phyloP scores from a whole-genome alignment of 306 rosid species.

The Potentilla sterilis region DNA sequence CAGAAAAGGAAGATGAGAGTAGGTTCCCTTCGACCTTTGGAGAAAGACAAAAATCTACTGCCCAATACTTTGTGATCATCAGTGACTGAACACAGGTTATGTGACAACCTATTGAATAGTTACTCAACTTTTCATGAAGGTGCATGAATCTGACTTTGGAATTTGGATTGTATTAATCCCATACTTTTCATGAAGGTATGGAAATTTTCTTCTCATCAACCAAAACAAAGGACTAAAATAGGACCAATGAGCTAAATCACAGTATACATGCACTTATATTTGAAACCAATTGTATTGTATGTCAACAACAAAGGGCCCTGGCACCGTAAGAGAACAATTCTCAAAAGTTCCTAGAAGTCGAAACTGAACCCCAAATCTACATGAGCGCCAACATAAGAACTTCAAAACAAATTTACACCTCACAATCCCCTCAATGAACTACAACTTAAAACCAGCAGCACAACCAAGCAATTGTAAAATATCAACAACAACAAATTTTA shows the following conservation, averaged over 20 bases:
- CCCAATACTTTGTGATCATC: background rate
- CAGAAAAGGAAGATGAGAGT: background rate
- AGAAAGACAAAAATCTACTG: background rate
- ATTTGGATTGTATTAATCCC: too few relatives aligned
- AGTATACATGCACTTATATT: background rate
- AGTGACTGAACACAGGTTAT: background rate
- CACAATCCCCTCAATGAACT: background rate
- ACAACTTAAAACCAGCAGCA: background rate
- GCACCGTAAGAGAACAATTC: background rate
- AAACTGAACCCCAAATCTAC: background rate
- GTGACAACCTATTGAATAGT: background rate
- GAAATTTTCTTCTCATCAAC: background rate
- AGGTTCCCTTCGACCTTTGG: background rate
- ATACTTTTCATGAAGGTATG: background rate
- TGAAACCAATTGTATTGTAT: background rate
- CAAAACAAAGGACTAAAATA: background rate
- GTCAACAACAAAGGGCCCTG: background rate
- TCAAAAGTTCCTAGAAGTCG: background rate
- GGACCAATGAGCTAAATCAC: background rate
- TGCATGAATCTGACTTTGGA: background rate
- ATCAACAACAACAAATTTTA: background rate
- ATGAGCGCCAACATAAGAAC: background rate
- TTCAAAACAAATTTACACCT: background rate
- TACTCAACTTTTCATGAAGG: background rate
- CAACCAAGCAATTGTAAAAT: background rate